Base-by-base conservation (phyloP, 345 rosid species). In the Euphorbia peplus region DNA sequence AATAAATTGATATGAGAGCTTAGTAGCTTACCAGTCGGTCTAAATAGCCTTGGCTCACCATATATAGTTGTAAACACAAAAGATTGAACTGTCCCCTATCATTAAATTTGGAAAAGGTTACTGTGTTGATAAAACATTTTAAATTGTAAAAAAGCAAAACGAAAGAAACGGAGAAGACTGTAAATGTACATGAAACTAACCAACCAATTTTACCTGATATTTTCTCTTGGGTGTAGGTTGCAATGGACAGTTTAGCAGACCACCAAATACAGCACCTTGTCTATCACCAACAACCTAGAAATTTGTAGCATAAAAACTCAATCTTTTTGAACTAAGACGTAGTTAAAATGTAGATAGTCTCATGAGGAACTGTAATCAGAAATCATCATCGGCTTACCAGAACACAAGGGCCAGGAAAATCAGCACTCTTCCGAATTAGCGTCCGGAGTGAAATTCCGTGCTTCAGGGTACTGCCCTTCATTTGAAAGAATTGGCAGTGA, bases 391-490 rank as follows among this genome's bases (percentile, higher is more conserved):
- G 47, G 59, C 83, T 16, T 81, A 93, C 97, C 92, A 93, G 78
- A 67, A 93, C 73, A 79, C 93, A 86, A 39, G 95, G 97, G 65
- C 99, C 99, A 70, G 90, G 74, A 70, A 84, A 78, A 70, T 81
- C 88, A 51, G 86, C 78, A 46, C 97, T 95, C 74, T 81, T 95
- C 35, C 95, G 91, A 30, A 95, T 67, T 52, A 95, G 96, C 0
- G 99, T 95, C 54, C 91, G 99, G 9, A 95, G 89, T 66, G 97
- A 91, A 72, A 89, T 95, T 29, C 97, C 99, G 85, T 95, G 93
- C 81, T 86, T 95, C 80, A 83, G 79, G 75, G 97, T 89, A 79
- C 99, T 91, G 97, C 96, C 96, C 96, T 95, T 91, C 91, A 91
- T 79, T 86, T 66, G 65, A 87, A 79, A 75, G 60, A 80, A 75